Evolutionary conservation across 306 rosid species (phyloP), one percentile per base, ranked within the genome.

Genomic region (Vigna radiata): DNA sequence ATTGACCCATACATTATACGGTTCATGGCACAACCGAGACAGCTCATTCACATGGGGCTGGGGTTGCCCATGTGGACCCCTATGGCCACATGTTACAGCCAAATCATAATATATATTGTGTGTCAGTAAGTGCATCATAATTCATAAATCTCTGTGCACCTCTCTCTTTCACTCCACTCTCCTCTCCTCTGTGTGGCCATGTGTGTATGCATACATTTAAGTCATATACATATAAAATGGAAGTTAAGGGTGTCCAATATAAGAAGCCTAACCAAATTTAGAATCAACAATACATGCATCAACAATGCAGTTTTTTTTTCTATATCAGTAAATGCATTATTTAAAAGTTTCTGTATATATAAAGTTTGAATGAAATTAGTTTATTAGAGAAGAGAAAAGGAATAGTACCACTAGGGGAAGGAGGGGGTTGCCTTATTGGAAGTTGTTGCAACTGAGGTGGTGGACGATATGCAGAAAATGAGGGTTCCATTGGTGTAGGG

Each of bases 1-100:
- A 54, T 86, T 89, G 88, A 88, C 86, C 87, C 83, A 72, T 73
- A 41, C 46, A 41, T 41, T 41, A 41, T 41, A 41, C 15, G 77
- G 68, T 83, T 79, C 85, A 70, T 67, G 46, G 77, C 69, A 72
- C 65, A 79, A 68, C 87, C 84, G 44, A 76, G 86, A 90, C 96
- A 89, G 91, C 96, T 90, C 93, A 89, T 81, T 83, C 97, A 92
- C 97, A 89, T 92, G 97, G 88, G 81, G 86, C 63, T 79, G 85
- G 75, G 74, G 14, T 79, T 83, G 63, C 86, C 76, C 84, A 68
- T 78, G 73, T 82, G 88, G 85, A 72, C 93, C 96, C 80, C 80
- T 76, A 33, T 74, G 50, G 33, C 65, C 87, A 72, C 77, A 46
- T 52, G 47, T 77, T 77, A 48, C 39, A 71, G 55, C 77, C 72